Evolutionary conservation across 257 asterid genomes (phyloP).

Genomic region (Linaria vulgaris): DNA sequence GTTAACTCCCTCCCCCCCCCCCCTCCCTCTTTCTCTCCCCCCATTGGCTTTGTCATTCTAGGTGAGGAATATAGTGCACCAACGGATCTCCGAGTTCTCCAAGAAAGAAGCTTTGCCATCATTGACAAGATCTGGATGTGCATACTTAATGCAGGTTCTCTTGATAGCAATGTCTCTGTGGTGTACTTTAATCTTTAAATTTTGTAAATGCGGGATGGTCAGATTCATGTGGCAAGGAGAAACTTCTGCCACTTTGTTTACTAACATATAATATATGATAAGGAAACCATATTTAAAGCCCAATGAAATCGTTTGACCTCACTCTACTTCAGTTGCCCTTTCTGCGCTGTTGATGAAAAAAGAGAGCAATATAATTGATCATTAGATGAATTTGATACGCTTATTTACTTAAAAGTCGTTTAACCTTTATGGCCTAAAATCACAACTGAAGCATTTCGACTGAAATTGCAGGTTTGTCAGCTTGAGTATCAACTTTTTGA

Average conservation of each 20-base stretch:
- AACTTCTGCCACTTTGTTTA: slow-evolving; percentile 3
- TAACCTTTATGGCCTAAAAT: slow-evolving; percentile 4
- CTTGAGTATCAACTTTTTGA: slow-evolving; percentile 93
- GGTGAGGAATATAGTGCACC: slow-evolving; percentile 90
- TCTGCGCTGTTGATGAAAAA: neutral
- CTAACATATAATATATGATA: slow-evolving; percentile 16
- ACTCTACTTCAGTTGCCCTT: slow-evolving; percentile 10
- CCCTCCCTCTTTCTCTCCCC: slow-evolving; percentile 2
- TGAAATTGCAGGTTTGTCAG: slow-evolving; percentile 78
- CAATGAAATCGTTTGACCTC: slow-evolving; percentile 17
- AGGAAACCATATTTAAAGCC: slow-evolving; percentile 19
- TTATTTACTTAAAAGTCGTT: no score
- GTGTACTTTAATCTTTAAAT: slow-evolving; percentile 18
- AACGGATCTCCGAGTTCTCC: slow-evolving; percentile 82
- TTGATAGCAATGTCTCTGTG: slow-evolving; percentile 20
- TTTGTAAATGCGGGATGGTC: slow-evolving; percentile 6
- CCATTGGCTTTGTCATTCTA: slow-evolving; percentile 31
- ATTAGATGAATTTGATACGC: no score
- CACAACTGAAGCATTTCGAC: slow-evolving; percentile 4
- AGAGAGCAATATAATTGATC: no score
- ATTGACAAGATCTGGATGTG: slow-evolving; percentile 96
- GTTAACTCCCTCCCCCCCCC: neutral
- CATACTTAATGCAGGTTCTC: slow-evolving; percentile 92
- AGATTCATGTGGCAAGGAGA: slow-evolving; percentile 22
- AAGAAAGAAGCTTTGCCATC: slow-evolving; percentile 89